Evolutionary conservation across 148 eudicot genomes (phyloP).

Genomic region (Persicaria tinctoria): DNA sequence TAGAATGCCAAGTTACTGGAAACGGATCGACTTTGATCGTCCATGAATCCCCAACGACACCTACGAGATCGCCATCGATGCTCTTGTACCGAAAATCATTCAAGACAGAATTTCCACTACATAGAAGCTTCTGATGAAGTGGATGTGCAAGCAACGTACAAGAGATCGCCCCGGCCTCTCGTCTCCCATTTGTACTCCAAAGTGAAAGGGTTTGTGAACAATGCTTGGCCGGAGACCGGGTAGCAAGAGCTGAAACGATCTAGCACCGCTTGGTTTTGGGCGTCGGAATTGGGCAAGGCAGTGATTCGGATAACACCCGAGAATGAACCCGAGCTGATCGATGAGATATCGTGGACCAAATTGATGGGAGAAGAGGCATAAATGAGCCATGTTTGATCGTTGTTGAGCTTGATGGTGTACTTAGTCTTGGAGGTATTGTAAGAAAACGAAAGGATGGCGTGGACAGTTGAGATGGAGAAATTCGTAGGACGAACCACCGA

Average conservation of each 20-base stretch:
- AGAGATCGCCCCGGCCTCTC: slow-evolving; percentile 70
- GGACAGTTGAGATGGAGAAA: slow-evolving; percentile 49
- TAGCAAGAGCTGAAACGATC: slow-evolving; percentile 73
- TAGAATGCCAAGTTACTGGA: slow-evolving; percentile 78
- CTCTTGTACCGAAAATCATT: slow-evolving; percentile 66
- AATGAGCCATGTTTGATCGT: slow-evolving; percentile 67
- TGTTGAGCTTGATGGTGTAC: slow-evolving; percentile 50
- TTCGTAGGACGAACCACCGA: slow-evolving; percentile 20
- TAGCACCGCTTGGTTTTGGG: slow-evolving; percentile 35
- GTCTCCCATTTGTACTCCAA: slow-evolving; percentile 76
- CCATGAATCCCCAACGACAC: slow-evolving; percentile 91
- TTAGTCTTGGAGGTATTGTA: slow-evolving; percentile 42
- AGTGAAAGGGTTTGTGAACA: slow-evolving; percentile 40
- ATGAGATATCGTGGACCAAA: slow-evolving; percentile 35
- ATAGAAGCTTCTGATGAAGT: slow-evolving; percentile 57
- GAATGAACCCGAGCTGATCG: slow-evolving; percentile 37
- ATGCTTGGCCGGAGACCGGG: slow-evolving; percentile 57
- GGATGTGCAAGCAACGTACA: slow-evolving; percentile 91
- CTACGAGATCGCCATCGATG: slow-evolving; percentile 88
- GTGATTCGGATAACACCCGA: slow-evolving; percentile 61
- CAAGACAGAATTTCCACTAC: slow-evolving; percentile 31
- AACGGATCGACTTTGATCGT: slow-evolving; percentile 53
- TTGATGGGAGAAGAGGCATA: slow-evolving; percentile 53
- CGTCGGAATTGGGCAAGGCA: slow-evolving; percentile 34
- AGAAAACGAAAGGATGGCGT: slow-evolving; percentile 44